These are phyloP conservation scores for Drosera spatulata DNA, from an alignment of 179 eudicot species.

Conservation along the genomic window DNA sequence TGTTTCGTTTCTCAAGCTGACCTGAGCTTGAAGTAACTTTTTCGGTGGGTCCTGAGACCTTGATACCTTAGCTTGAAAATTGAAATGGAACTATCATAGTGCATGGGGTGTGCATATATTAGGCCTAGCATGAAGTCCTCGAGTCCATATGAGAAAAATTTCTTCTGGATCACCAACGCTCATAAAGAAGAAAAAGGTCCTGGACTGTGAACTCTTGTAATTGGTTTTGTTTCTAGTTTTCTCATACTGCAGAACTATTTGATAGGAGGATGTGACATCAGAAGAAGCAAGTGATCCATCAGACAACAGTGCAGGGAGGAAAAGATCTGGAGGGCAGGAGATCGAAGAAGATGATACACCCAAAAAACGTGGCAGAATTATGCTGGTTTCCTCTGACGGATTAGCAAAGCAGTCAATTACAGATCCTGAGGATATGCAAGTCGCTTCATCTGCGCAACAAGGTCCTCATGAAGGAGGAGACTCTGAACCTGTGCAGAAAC, in stretches of 20 bases:
- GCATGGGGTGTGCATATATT: no score
- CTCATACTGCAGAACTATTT: conserved; percentile 15
- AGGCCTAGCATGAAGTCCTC: no score
- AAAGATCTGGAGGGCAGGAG: conserved; percentile 52
- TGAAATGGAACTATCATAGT: no score
- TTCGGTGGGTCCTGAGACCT: no score
- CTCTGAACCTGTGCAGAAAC: conserved; percentile 77
- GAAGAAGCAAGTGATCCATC: conserved; percentile 21
- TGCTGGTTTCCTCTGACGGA: conserved; percentile 27
- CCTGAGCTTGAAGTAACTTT: no score
- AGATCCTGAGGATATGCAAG: conserved; percentile 15
- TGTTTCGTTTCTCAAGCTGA: no score
- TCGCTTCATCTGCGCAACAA: conserved; percentile 21
- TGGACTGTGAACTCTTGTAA: neutral
- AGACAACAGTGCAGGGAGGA: conserved; percentile 34
- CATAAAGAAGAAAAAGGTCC: no score
- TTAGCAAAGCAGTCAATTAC: conserved; percentile 18
- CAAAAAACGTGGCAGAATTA: conserved; percentile 59
- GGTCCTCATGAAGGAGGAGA: conserved; percentile 30
- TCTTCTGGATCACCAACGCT: no score
- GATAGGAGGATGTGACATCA: conserved; percentile 52
- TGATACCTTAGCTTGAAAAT: no score
- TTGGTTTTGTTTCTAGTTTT: neutral
- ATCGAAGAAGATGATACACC: conserved; percentile 45
- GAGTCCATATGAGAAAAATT: no score